These are phyloP conservation scores for Maudiozyma humilis DNA, from an alignment of 1,139 yeast species.

Conservation along the genomic window DNA sequence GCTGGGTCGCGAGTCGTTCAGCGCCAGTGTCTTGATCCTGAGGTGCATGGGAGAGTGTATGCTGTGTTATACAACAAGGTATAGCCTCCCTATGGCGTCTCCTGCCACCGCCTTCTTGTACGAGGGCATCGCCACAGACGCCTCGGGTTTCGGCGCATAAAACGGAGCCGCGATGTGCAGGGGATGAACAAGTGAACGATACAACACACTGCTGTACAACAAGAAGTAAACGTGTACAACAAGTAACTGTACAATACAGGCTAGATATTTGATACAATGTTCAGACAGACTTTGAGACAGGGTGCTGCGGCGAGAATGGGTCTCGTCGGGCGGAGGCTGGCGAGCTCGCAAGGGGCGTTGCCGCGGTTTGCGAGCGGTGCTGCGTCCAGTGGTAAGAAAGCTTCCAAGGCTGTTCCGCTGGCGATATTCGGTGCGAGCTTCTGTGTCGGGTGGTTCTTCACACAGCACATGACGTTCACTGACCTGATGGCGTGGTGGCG, in stretches of 20 bases:
- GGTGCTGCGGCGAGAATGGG: no score
- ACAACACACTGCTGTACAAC: no score
- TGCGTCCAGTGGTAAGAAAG: background rate
- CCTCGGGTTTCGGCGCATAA: no score
- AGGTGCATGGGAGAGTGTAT: slow-evolving; percentile 15
- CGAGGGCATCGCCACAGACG: no score
- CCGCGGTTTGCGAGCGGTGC: slow-evolving; percentile 5
- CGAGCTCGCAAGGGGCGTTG: background rate
- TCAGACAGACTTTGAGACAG: background rate
- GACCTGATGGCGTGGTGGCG: slow-evolving; percentile 31
- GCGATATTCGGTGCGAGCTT: slow-evolving; percentile 28
- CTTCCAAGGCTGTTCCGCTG: slow-evolving; percentile 19
- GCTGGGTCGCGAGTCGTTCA: slow-evolving; percentile 15
- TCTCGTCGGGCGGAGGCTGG: background rate
- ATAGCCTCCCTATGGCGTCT: no score
- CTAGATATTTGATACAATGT: background rate
- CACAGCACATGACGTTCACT: slow-evolving; percentile 30
- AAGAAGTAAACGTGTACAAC: no score
- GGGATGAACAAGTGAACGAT: background rate
- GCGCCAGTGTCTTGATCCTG: slow-evolving; percentile 15
- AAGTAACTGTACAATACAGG: background rate
- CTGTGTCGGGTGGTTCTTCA: slow-evolving; percentile 26
- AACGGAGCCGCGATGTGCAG: no score
- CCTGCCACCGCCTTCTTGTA: no score
- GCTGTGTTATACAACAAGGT: no score